These are phyloP conservation scores for Leccinum pellstonianum DNA, from an alignment of 768 basidiomycete species.

Conservation along the genomic window DNA sequence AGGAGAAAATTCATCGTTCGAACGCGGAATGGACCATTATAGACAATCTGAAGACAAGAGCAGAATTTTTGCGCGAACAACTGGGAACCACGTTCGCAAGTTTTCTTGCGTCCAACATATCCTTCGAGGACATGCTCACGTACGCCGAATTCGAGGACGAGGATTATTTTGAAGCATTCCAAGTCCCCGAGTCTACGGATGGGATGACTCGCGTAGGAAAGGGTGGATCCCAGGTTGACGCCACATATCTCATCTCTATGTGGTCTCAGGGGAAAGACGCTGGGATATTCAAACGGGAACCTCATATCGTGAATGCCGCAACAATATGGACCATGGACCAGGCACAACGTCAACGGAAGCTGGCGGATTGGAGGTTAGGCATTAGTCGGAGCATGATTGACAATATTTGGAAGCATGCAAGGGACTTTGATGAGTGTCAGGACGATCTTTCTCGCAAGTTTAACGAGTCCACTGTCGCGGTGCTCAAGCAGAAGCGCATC, in stretches of 20 bases:
- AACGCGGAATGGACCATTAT: slow-evolving; percentile 43
- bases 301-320: slow-evolving; percentile 22
- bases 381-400: slow-evolving; percentile 37
- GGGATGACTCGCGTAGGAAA: slow-evolving; percentile 48
- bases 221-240: slow-evolving; percentile 35
- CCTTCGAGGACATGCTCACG: slow-evolving; percentile 35
- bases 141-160: slow-evolving; percentile 53
- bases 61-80: neutral
- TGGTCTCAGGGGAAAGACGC: slow-evolving; percentile 48
- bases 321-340: slow-evolving; percentile 41
- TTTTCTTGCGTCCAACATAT: slow-evolving; percentile 25
- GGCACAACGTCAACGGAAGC: slow-evolving; percentile 25
- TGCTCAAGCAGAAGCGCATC: slow-evolving; percentile 49
- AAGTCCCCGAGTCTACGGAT: slow-evolving; percentile 38
- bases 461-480: slow-evolving; percentile 29
- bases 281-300: slow-evolving; percentile 37
- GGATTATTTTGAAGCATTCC: slow-evolving; percentile 46
- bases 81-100: slow-evolving; percentile 33
- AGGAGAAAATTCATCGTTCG: slow-evolving; percentile 21
- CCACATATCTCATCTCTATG: slow-evolving; percentile 44
- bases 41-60: slow-evolving; percentile 35
- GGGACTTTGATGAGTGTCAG: slow-evolving; percentile 42
- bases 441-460: slow-evolving; percentile 38
- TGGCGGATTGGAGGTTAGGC: slow-evolving; percentile 35
- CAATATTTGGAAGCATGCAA: slow-evolving; percentile 32